phyloP scores from a whole-genome alignment of 1,139 yeast genomes.

The Candida glucosophila region DNA sequence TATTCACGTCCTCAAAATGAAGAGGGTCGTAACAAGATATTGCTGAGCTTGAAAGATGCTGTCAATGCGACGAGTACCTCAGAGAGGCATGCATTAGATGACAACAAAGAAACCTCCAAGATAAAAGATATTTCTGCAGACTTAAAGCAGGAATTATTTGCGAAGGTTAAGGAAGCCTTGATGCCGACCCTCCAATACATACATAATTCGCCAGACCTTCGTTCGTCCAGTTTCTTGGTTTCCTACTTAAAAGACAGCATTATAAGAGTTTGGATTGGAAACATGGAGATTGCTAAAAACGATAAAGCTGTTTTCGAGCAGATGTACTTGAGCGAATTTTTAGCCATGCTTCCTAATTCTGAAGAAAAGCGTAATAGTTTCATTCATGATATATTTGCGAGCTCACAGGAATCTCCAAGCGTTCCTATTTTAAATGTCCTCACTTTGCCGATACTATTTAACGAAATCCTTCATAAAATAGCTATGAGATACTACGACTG shows the following conservation, averaged over 20 bases:
- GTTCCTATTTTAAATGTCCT: conserved; percentile 22
- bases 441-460: conserved; percentile 31
- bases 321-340: conserved; percentile 7
- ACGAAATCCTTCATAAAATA: conserved; percentile 19
- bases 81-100: no score
- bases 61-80: conserved; percentile 3
- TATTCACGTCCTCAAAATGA: no score
- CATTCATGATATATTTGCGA: conserved; percentile 8
- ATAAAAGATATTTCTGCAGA: conserved; percentile 4
- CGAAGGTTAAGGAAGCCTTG: conserved; percentile 14
- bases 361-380: conserved; percentile 11
- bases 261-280: conserved; percentile 9
- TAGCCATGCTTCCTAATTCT: conserved; percentile 8
- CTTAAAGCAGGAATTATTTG: conserved; percentile 10
- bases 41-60: conserved; percentile 3
- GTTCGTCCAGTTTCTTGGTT: conserved; percentile 8
- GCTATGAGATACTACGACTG: conserved; percentile 26
- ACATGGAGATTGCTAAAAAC: conserved; percentile 1
- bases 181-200: conserved; percentile 17
- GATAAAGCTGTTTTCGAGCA: conserved; percentile 4
- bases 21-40: conserved; percentile 2
- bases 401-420: conserved; percentile 12
- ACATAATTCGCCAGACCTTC: conserved; percentile 5
- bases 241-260: conserved; percentile 10
- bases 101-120: no score